Conservation (phyloP, 306 rosid species). For the Trifolium subterraneum region DNA sequence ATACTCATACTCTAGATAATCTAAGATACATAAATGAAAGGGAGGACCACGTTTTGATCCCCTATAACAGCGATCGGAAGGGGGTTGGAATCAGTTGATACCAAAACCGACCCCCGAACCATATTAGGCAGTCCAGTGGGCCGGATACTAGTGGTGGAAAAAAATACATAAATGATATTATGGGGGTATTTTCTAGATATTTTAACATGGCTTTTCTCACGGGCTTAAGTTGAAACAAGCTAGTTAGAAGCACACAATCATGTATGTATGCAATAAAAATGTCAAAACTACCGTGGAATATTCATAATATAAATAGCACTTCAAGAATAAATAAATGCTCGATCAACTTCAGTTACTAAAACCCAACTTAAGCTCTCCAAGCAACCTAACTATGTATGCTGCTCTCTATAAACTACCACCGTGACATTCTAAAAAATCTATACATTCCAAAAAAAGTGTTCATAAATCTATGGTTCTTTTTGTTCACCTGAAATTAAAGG, state of each 20-base stretch:
- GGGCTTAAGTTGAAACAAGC: not conserved
- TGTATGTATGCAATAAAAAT: constrained; percentile 12
- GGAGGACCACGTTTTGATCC: too few relatives aligned
- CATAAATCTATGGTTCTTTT: constrained; percentile 36
- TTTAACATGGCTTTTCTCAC: not conserved
- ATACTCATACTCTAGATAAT: too few relatives aligned
- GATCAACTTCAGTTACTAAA: constrained; percentile 57
- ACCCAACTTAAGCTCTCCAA: constrained; percentile 52
- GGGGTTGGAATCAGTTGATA: too few relatives aligned
- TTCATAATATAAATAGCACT: constrained; percentile 21
- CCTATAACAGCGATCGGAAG: too few relatives aligned
- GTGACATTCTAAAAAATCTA: constrained; percentile 22
- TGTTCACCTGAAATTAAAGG: constrained; percentile 43
- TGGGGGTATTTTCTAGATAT: not conserved
- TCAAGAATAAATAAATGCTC: constrained; percentile 43
- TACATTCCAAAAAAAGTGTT: constrained; percentile 40
- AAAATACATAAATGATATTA: too few relatives aligned
- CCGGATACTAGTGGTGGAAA: too few relatives aligned
- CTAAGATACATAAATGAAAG: too few relatives aligned
- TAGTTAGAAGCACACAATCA: not conserved
- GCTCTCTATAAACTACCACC: constrained; percentile 29
- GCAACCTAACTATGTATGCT: constrained; percentile 24
- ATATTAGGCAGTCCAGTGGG: too few relatives aligned
- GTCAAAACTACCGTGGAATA: constrained; percentile 13
- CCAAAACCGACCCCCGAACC: too few relatives aligned